phyloP scores from a whole-genome alignment of 768 basidiomycete genomes.

The Lentinula sp. region DNA sequence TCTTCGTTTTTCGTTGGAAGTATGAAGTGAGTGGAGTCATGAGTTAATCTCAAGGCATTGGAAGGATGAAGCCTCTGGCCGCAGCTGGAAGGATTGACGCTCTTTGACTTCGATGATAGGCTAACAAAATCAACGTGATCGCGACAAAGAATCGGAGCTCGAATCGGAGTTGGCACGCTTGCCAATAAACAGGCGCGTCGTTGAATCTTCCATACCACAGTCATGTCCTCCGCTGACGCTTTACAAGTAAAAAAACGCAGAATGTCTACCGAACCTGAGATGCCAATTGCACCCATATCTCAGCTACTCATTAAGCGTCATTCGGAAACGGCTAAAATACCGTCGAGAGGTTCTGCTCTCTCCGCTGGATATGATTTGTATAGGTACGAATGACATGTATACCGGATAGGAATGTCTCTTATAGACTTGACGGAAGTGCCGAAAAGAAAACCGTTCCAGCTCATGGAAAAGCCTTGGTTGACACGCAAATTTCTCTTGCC shows the following conservation, averaged over 20 bases:
- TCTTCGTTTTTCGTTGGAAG: slow-evolving; percentile 9
- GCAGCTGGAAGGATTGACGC: not conserved
- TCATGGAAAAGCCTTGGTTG: slow-evolving; percentile 84
- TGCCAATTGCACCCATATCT: slow-evolving; percentile 30
- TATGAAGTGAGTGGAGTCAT: slow-evolving; percentile 12
- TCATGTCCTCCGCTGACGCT: slow-evolving; percentile 16
- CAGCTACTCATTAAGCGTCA: slow-evolving; percentile 80
- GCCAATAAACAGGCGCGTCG: slow-evolving; percentile 18
- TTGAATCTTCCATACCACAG: slow-evolving; percentile 13
- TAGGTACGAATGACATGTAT: slow-evolving; percentile 43
- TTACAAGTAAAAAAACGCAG: slow-evolving; percentile 55
- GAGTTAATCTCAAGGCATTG: not conserved
- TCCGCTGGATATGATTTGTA: slow-evolving; percentile 96
- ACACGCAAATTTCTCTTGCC: slow-evolving; percentile 90
- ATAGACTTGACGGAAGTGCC: slow-evolving; percentile 44
- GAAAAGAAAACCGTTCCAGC: slow-evolving; percentile 83
- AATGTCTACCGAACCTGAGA: slow-evolving; percentile 36
- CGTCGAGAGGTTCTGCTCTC: slow-evolving; percentile 79
- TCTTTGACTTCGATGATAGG: not conserved
- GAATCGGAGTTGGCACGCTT: slow-evolving; percentile 36
- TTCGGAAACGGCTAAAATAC: slow-evolving; percentile 75
- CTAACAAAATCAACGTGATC: not conserved
- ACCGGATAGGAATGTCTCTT: not conserved
- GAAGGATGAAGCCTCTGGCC: not conserved
- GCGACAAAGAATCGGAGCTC: slow-evolving; percentile 1